phyloP scores from a whole-genome alignment of 768 basidiomycete genomes.

The Rhizopogon rudus region DNA sequence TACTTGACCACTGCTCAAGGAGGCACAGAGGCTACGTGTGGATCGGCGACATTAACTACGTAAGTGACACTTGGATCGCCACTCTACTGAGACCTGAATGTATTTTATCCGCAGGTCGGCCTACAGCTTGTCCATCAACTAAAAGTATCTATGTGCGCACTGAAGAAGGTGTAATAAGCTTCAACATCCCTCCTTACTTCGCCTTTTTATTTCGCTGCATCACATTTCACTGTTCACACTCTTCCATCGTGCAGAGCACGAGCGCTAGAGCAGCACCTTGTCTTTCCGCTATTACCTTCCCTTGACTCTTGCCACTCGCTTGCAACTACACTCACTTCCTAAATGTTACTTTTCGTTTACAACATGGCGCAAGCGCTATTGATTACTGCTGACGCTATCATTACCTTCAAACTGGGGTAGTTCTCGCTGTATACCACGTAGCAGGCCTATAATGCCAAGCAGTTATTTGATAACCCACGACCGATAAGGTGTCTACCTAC shows the following conservation, averaged over 20 bases:
- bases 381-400: not conserved
- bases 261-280: no score
- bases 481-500: not conserved
- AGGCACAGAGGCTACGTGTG: constrained; percentile 59
- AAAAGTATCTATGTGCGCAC: constrained; percentile 2
- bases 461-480: no score
- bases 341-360: not conserved
- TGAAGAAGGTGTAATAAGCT: not conserved
- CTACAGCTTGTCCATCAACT: constrained; percentile 44
- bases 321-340: not conserved
- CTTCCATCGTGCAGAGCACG: not conserved
- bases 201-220: not conserved
- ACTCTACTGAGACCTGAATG: not conserved
- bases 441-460: not conserved
- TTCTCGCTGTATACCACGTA: not conserved
- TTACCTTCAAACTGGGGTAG: not conserved
- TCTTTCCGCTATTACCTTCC: not conserved
- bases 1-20: constrained; percentile 56
- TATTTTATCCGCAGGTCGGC: constrained; percentile 29
- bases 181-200: not conserved
- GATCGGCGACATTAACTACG: constrained; percentile 51
- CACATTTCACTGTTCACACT: not conserved
- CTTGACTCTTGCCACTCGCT: not conserved
- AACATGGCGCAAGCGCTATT: not conserved
- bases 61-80: constrained; percentile 24